A percentile compares a stretch with the other conserved stretches of the same genome.
phyloP scores from a whole-genome alignment of 1,284 basidiomycete genomes.

The Irpex rosettiformis region DNA sequence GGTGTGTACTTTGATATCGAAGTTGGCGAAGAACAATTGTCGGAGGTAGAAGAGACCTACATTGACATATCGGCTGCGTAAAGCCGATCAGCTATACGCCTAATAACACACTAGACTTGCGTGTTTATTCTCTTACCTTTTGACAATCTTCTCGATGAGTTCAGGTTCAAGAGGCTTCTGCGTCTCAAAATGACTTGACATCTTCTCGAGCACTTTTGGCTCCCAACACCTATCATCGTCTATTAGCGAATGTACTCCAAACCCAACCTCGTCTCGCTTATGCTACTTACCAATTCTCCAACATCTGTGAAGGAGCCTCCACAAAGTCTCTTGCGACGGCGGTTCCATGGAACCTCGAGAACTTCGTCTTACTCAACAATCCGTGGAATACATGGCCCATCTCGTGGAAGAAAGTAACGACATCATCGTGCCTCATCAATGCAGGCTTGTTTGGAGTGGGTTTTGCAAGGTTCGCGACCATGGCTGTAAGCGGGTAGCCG shows the following conservation, averaged over 20 bases:
- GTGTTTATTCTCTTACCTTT: constrained; percentile 48
- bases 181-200: constrained; percentile 78
- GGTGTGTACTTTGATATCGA: constrained; percentile 74
- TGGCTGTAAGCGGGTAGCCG: constrained; percentile 71
- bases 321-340: constrained; percentile 81
- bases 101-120: neutral
- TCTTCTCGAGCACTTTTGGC: constrained; percentile 65
- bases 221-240: constrained; percentile 64
- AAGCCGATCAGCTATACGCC: neutral
- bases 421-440: constrained; percentile 79
- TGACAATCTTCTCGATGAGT: constrained; percentile 76
- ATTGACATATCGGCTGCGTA: constrained; percentile 69
- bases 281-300: constrained; percentile 75
- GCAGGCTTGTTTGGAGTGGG: constrained; percentile 77
- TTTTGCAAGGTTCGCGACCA: constrained; percentile 89
- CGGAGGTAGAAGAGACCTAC: constrained; percentile 78
- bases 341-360: constrained; percentile 77
- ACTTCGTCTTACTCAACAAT: constrained; percentile 69
- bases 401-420: constrained; percentile 79
- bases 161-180: constrained; percentile 69
- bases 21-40: constrained; percentile 80
- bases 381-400: constrained; percentile 90
- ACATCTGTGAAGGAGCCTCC: constrained; percentile 86
- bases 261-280: too few relatives aligned
- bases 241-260: neutral